phyloP scores from a whole-genome alignment of 352 stramenopile genomes.

The Peronospora tabacina region DNA sequence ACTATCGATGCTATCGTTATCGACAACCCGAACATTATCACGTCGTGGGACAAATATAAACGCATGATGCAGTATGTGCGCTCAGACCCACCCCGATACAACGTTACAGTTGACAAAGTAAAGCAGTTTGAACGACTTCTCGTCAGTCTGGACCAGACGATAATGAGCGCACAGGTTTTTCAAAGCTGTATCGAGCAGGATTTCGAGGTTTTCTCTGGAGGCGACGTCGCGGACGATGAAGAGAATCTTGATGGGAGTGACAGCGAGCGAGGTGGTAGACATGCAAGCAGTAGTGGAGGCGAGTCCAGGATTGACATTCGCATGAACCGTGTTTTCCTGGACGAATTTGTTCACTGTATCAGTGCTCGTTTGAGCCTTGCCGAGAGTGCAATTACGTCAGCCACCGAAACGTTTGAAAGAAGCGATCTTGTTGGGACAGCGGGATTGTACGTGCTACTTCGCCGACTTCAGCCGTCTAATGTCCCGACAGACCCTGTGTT shows the following conservation, averaged over 20 bases:
- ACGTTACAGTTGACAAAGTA: constrained; percentile 74
- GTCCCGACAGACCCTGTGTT: constrained; percentile 79
- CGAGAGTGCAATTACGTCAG: constrained; percentile 70
- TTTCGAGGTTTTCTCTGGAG: constrained; percentile 74
- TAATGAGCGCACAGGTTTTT: constrained; percentile 86
- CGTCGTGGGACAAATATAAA: constrained; percentile 88
- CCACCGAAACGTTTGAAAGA: constrained; percentile 84
- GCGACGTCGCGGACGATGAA: constrained; percentile 53
- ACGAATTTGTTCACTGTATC: constrained; percentile 83
- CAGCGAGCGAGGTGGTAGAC: constrained; percentile 30
- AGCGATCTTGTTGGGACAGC: constrained; percentile 83
- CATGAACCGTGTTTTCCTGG: constrained; percentile 76
- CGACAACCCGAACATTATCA: constrained; percentile 82
- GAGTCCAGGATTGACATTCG: constrained; percentile 78
- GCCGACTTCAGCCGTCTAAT: constrained; percentile 73
- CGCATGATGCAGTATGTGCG: constrained; percentile 87
- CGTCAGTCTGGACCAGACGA: constrained; percentile 81
- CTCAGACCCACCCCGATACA: constrained; percentile 73
- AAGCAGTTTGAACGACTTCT: constrained; percentile 83
- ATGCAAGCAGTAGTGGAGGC: constrained; percentile 53
- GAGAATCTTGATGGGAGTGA: constrained; percentile 54
- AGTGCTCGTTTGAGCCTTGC: constrained; percentile 53
- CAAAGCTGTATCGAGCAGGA: constrained; percentile 85
- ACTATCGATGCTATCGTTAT: constrained; percentile 86
- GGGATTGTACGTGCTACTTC: constrained; percentile 87